Conservation (phyloP, 352 stramenopile genomes). For the Globisporangium abappressorium region DNA sequence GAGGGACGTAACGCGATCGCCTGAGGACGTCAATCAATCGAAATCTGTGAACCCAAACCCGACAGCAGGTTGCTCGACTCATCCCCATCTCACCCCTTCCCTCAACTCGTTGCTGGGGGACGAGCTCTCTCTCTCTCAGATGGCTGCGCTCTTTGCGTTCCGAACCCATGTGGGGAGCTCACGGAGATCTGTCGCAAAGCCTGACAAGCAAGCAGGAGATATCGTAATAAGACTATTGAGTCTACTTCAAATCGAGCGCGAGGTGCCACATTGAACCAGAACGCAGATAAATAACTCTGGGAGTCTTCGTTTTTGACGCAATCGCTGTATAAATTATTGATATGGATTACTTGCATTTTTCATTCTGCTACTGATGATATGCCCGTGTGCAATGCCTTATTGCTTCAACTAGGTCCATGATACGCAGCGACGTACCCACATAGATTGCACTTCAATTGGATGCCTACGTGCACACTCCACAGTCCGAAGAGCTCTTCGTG, state of each 20-base stretch:
- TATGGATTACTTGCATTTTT: neutral
- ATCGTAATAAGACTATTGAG: no score
- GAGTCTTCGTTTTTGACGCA: neutral
- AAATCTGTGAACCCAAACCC: neutral
- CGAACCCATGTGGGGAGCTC: no score
- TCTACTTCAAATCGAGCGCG: no score
- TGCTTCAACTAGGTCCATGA: neutral
- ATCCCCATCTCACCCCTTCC: neutral
- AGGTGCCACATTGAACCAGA: no score
- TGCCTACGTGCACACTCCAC: neutral
- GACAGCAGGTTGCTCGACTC: no score
- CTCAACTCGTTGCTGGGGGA: constrained; percentile 1
- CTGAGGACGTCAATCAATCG: neutral
- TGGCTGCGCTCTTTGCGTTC: no score
- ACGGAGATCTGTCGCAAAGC: no score
- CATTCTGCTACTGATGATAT: neutral
- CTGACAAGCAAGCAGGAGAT: no score
- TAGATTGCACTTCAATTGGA: neutral
- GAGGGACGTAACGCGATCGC: neutral
- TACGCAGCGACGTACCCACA: neutral
- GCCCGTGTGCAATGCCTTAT: neutral
- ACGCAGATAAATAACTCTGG: no score
- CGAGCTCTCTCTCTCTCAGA: no score
- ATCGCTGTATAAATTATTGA: neutral
- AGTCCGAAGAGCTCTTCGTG: neutral